Evolutionary conservation across 352 stramenopile genomes (phyloP), one percentile per base, ranked within the genome.

Genomic region (Globisporangium takayamanum): DNA sequence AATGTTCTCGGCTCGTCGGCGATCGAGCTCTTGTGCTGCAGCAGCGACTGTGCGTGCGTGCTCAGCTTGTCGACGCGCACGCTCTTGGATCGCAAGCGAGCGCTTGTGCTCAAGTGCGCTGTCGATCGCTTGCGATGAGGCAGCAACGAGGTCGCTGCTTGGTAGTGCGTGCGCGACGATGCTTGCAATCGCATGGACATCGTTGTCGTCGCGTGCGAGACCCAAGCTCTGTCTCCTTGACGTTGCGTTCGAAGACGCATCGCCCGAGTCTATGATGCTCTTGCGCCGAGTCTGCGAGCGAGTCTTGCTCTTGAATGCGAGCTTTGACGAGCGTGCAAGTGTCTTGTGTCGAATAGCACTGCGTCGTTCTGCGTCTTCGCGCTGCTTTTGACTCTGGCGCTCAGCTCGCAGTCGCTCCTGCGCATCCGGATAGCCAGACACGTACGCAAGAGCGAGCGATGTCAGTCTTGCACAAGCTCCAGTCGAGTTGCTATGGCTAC

Each of bases 1-100:
- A 10, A 70, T 64, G 52, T 66, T 77, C 64, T 85, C 78, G n/a
- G 60, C 56, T 22, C 76, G 69, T 16, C 69, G 62, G 5, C 51
- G 62, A 28, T 87, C 64, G 22, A 82, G 50, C 15, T 65, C 50
- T 30, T 33, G 26, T 2, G 68, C 50, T 25, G 63, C 62, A 25
- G 72, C 55, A 25, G 41, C 39, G 2, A 30, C 42, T 7, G 16
- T 46, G 28, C 47, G 57, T 16, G 62, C 47, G 6, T 68, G 60
- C 10, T 75, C 60, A 3, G 59, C 30, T 47, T 55, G 61, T 2
- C 14, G n/a, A 15, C 20, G 37, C 18, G 56, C 50, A 47, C 54
- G 46, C 3, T 57, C 47, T 16, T 63, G 30, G 14, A 72, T 36
- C 3, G 66, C 66, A 42, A 33, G 26, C 3, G 20, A 36, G 15